These are phyloP conservation scores for Aspergillus ibericus DNA, from an alignment of 2,329 filamentous ascomycete genomes.

Conservation along the genomic window DNA sequence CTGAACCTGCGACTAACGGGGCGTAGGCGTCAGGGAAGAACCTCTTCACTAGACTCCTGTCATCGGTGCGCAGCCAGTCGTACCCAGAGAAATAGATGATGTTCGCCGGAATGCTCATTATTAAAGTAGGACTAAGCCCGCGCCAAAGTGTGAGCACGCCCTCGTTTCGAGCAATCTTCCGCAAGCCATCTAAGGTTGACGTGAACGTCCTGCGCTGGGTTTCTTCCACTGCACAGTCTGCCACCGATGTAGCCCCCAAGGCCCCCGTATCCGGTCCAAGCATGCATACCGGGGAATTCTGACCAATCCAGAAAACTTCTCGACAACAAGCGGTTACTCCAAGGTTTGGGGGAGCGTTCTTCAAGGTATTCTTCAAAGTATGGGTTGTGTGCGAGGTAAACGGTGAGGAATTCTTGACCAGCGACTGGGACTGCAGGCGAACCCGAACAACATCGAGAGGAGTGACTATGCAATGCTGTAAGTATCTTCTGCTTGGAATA, in stretches of 20 bases:
- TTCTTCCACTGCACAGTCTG: slow-evolving; percentile 84
- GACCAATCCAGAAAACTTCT: slow-evolving; percentile 94
- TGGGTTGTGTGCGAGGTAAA: slow-evolving; percentile 53
- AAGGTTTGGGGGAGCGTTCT: slow-evolving; percentile 75
- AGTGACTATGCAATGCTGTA: slow-evolving; percentile 62
- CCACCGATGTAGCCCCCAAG: slow-evolving; percentile 45
- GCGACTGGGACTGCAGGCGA: slow-evolving; percentile 80
- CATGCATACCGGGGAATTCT: slow-evolving; percentile 77
- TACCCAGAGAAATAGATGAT: slow-evolving; percentile 99
- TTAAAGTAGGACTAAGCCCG: slow-evolving; percentile 86
- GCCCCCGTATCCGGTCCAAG: slow-evolving; percentile 52
- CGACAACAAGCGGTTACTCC: slow-evolving; percentile 94
- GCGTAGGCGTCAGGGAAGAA: slow-evolving; percentile 68
- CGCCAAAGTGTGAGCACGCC: slow-evolving; percentile 85
- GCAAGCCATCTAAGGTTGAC: slow-evolving; percentile 86
- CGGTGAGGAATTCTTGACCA: slow-evolving; percentile 55
- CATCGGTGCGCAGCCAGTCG: slow-evolving; percentile 82
- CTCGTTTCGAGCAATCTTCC: slow-evolving; percentile 94
- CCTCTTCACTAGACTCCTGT: slow-evolving; percentile 68
- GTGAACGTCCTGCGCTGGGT: slow-evolving; percentile 79
- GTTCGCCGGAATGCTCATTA: slow-evolving; percentile 93
- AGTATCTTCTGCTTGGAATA: slow-evolving; percentile 1
- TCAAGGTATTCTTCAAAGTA: slow-evolving; percentile 63
- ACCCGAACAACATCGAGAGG: slow-evolving; percentile 96
- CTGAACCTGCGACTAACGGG: slow-evolving; percentile 75